Conservation (phyloP, 2,329 filamentous ascomycete species). For the Nemania bipapillata region DNA sequence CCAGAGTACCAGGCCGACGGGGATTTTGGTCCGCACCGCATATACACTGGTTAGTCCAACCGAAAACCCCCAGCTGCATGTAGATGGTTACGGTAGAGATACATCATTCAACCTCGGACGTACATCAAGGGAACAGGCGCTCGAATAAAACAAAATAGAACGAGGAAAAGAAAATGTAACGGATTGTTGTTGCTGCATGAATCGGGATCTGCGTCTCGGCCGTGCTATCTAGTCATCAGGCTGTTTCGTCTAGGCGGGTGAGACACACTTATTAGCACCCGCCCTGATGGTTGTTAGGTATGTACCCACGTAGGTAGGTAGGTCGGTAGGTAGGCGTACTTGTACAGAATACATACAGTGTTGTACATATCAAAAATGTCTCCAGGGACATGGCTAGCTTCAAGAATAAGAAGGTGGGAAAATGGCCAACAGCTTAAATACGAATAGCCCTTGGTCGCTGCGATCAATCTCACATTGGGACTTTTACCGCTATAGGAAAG, state of each 20-base stretch:
- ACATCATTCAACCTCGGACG: background rate
- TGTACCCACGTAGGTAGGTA: background rate
- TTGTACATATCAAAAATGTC: background rate
- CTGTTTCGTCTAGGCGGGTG: conserved; percentile 19
- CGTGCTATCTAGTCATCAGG: conserved; percentile 14
- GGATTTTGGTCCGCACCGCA: too few species aligned
- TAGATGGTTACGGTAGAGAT: background rate
- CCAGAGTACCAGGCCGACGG: background rate
- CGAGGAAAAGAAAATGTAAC: background rate
- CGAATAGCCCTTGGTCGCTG: background rate
- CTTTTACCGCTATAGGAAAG: background rate
- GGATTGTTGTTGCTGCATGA: conserved; percentile 3
- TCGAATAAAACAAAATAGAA: background rate
- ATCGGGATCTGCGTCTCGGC: conserved; percentile 26
- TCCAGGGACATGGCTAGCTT: background rate
- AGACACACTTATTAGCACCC: conserved; percentile 3
- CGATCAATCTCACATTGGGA: background rate
- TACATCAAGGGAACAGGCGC: background rate
- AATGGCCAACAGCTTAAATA: background rate
- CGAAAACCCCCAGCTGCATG: background rate
- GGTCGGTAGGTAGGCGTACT: background rate
- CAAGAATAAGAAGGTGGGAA: background rate
- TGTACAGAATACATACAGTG: background rate
- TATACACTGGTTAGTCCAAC: background rate
- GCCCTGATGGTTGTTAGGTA: background rate